These are phyloP conservation scores for Fusarium temperatum DNA, from an alignment of 2,329 filamentous ascomycete species.

Conservation along the genomic window DNA sequence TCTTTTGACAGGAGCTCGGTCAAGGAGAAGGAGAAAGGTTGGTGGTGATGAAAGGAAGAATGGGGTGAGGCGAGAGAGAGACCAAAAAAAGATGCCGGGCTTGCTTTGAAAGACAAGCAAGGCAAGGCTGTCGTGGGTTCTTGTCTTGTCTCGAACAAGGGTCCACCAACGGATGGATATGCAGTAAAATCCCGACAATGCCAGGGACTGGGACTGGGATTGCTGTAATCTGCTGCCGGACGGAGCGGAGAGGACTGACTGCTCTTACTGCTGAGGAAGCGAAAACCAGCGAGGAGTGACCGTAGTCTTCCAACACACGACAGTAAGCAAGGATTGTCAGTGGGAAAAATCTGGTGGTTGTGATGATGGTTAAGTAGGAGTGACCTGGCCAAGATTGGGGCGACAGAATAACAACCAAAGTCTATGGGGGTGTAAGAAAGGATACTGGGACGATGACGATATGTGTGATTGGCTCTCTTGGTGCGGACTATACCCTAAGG, in stretches of 20 bases:
- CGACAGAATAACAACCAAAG: slow-evolving; percentile 33
- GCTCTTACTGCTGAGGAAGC: neutral
- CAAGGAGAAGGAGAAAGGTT: slow-evolving; percentile 37
- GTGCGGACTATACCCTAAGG: neutral
- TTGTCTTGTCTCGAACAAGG: slow-evolving; percentile 20
- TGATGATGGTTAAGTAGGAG: neutral
- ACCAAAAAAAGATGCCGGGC: slow-evolving; percentile 30
- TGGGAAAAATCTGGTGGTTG: slow-evolving; percentile 17
- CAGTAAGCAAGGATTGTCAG: slow-evolving; percentile 6
- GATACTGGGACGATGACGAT: slow-evolving; percentile 3
- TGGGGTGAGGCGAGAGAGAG: slow-evolving; percentile 29
- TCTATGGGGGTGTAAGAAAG: neutral
- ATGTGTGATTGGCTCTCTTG: slow-evolving; percentile 11
- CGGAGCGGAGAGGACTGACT: slow-evolving; percentile 20
- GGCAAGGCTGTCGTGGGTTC: slow-evolving; percentile 11
- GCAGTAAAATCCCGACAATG: slow-evolving; percentile 23
- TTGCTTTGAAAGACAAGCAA: slow-evolving; percentile 23
- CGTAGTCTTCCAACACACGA: slow-evolving; percentile 5
- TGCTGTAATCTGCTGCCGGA: neutral
- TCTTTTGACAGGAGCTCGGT: slow-evolving; percentile 33
- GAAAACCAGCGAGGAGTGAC: slow-evolving; percentile 4
- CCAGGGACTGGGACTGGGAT: slow-evolving; percentile 6
- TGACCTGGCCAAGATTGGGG: slow-evolving; percentile 9
- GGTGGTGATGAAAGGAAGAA: slow-evolving; percentile 26
- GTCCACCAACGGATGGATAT: slow-evolving; percentile 28